Evolutionary conservation across 306 rosid species (phyloP), one percentile per base, ranked within the genome.

Genomic region (Boehmeria nivea): DNA sequence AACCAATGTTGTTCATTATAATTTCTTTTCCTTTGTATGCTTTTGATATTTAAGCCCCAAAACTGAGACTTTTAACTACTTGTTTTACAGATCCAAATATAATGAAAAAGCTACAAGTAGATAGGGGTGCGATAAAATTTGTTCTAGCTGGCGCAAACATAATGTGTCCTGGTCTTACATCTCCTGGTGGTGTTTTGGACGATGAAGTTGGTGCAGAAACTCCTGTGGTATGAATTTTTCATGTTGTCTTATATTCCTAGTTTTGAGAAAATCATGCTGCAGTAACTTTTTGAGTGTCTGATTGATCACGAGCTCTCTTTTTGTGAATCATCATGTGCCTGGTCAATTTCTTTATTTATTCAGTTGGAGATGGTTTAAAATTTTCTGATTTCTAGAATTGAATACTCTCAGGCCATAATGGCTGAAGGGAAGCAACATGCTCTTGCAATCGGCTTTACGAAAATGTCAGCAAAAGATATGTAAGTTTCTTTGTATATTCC

Each of bases 371-470:
- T 14, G 45, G 57, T n/a, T 43, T 28, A 15, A 56, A 34, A 56
- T 26, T 69, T 26, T 63, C 72, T 79, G 69, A 76, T 38, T 12
- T 50, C n/a, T 47, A 28, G 43, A 59, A 63, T 46, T 54, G 48
- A 40, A 48, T 54, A 43, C 60, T 72, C 52, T 78, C 86, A 90
- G 95, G 97, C 95, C 50, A 83, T 90, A 77, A 90, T 90, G 95
- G 97, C 97, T 23, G 97, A 90, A 86, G 97, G 97, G 67, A 90
- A 90, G 77, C 86, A 86, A 56, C 90, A 90, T 66, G 97, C 97
- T 48, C 97, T 90, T 79, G 97, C 97, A 48, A 86, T 90, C 50
- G 97, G 97, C 72, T 90, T 83, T 78, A 90, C 97, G 43, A 90
- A 90, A 81, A 86, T 90, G 95, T 90, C 97, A 15, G 90, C 97